phyloP scores from a whole-genome alignment of 1,284 basidiomycete species.

The Ceratobasidium papillatum region DNA sequence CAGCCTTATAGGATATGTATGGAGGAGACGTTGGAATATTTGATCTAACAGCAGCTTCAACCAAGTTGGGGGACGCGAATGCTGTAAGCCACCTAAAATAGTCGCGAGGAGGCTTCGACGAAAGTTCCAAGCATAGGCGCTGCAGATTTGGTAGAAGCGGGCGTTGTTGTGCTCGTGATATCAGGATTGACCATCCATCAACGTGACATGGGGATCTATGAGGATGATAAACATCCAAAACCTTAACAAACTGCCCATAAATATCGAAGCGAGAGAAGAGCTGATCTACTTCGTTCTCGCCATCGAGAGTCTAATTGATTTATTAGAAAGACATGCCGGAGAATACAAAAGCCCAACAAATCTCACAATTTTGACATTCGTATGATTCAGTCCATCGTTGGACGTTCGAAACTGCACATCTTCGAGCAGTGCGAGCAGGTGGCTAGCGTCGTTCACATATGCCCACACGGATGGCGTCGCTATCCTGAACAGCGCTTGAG shows the following conservation, averaged over 20 bases:
- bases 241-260: neutral
- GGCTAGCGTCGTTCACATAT: neutral
- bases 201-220: neutral
- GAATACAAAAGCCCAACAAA: neutral
- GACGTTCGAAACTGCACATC: neutral
- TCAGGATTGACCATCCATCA: neutral
- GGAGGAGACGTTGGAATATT: neutral
- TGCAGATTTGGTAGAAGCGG: slow-evolving; percentile 4
- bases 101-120: neutral
- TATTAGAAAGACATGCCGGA: neutral
- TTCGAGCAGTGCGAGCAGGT: neutral
- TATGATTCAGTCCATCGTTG: no score
- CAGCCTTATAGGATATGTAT: neutral
- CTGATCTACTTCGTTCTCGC: neutral
- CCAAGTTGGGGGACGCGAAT: neutral
- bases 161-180: neutral
- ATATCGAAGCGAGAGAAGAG: neutral
- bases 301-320: no score
- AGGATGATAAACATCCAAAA: neutral
- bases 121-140: neutral
- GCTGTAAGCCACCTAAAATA: neutral
- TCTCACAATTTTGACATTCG: neutral
- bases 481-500: neutral
- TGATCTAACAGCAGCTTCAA: neutral
- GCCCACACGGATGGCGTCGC: neutral